Evolutionary conservation across 495 filamentous ascomycete genomes (phyloP).

Genomic region (Penicillium egyptiacum): DNA sequence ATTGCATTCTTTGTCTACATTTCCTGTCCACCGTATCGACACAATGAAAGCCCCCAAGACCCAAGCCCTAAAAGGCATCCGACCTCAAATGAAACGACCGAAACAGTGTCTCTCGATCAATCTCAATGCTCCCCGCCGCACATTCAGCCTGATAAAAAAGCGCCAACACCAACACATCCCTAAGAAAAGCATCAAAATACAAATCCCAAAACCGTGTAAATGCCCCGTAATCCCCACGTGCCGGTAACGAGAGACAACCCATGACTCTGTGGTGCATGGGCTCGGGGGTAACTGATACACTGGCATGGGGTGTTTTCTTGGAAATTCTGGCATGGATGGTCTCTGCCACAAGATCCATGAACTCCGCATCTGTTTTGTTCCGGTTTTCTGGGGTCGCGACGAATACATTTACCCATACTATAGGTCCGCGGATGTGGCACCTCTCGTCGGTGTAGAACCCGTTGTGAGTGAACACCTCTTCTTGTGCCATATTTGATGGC

Average conservation of each 20-base stretch:
- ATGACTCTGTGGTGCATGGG: slow-evolving; percentile 2
- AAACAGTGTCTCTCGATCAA: not conserved
- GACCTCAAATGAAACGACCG: not conserved
- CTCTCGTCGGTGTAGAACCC: not conserved
- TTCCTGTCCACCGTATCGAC: not conserved
- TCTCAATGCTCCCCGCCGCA: not conserved
- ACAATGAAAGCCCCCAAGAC: not conserved
- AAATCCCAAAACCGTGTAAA: not conserved
- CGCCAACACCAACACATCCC: not conserved
- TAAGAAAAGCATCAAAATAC: not conserved
- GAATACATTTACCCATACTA: slow-evolving; percentile 6
- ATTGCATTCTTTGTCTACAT: not conserved
- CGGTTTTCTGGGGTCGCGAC: not conserved
- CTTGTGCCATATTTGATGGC: not conserved
- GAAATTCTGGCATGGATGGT: not conserved
- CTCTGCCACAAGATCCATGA: not conserved
- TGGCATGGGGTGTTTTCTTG: not conserved
- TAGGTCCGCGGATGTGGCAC: not conserved
- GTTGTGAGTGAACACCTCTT: not conserved
- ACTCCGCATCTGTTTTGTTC: not conserved
- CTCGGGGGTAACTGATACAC: not conserved
- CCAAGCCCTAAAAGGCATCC: not conserved
- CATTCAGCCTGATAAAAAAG: not conserved
- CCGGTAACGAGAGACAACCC: not conserved
- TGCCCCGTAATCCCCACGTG: not conserved